phyloP scores from a whole-genome alignment of 2,329 filamentous ascomycete genomes.

The Magnaporthiopsis incrustans region DNA sequence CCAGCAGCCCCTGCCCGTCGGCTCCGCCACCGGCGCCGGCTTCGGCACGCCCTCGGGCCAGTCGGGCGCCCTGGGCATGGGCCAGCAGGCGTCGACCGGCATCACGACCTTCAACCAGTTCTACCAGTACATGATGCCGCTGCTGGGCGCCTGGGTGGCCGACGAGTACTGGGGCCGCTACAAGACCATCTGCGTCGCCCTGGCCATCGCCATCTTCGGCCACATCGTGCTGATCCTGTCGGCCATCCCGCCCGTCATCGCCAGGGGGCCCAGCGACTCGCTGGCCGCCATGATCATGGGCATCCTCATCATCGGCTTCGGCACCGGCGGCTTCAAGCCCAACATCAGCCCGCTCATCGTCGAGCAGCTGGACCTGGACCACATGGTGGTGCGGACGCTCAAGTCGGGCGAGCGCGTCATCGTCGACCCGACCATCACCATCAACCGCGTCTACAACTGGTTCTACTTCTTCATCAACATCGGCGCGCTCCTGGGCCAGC shows the following conservation, averaged over 20 bases:
- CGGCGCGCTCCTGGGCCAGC: conserved; percentile 45
- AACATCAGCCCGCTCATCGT: conserved; percentile 63
- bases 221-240: conserved; percentile 59
- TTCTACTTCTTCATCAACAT: conserved; percentile 59
- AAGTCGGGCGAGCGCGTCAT: conserved; percentile 53
- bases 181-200: conserved; percentile 56
- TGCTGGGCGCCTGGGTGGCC: conserved; percentile 32
- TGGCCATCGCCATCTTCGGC: conserved; percentile 53
- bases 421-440: conserved; percentile 55
- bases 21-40: conserved; percentile 46
- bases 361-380: conserved; percentile 54
- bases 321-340: conserved; percentile 68
- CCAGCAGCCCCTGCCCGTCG: conserved; percentile 44
- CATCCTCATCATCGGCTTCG: conserved; percentile 42
- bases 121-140: conserved; percentile 32
- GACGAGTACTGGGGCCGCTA: conserved; percentile 59
- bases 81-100: conserved; percentile 20
- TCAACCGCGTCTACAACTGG: conserved; percentile 56
- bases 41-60: conserved; percentile 24
- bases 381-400: conserved; percentile 43
- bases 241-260: conserved; percentile 55
- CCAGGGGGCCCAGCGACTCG: conserved; percentile 41
- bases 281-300: conserved; percentile 58
- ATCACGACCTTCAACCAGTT: conserved; percentile 38
- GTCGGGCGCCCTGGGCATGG: conserved; percentile 49